Base-by-base conservation (phyloP, 2,329 filamentous ascomycete species). In the Huntiella omanensis region DNA sequence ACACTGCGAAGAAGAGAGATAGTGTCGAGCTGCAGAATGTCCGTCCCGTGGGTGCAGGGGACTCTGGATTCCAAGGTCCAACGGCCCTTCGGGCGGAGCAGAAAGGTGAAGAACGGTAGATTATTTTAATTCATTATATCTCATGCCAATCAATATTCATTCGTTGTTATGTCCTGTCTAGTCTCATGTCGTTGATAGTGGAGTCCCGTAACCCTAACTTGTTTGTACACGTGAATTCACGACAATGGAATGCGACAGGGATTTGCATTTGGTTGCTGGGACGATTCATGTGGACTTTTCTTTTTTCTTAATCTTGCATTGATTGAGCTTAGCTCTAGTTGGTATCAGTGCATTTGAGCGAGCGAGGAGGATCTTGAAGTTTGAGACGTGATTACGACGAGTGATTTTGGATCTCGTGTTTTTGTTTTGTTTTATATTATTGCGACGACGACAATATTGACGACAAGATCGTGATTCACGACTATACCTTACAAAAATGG, bases 1-100 rank as follows among this genome's bases (percentile, higher is more conserved):
- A 56, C 22, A 55, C 56, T 16, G 57, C 58, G 46, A 54, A 59
- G 6, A 56, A 55, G 58, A 70, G 59, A 65, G 75, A 59, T 17
- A 46, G 43, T 19, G 43, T 88, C 56, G 84, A 92, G 60, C 80
- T 93, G 79, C 77, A 84, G 57, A 64, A 69, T 51, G 73, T 49
- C 6, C 22, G 48, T 17, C 48, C 48, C 10, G 48, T 44, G 16
- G 48, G 33, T 6, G 13, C 22, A 19, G 28, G 22, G 5, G 32
- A 19, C 33, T 50, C 57, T 4, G 66, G 65, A 3, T 77, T 77
- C 53, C 66, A 76, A 55, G 73, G 73, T 0, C 71, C 73, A 1
- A 61, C 64, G 16, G 58, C 67, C 7, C 53, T 73, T 48, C 64
- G 64, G 43, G 44, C 35, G 4, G 48, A 48, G 35, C 28, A 32